Conservation (phyloP, 345 rosid species). For the Eucalyptus sp. region DNA sequence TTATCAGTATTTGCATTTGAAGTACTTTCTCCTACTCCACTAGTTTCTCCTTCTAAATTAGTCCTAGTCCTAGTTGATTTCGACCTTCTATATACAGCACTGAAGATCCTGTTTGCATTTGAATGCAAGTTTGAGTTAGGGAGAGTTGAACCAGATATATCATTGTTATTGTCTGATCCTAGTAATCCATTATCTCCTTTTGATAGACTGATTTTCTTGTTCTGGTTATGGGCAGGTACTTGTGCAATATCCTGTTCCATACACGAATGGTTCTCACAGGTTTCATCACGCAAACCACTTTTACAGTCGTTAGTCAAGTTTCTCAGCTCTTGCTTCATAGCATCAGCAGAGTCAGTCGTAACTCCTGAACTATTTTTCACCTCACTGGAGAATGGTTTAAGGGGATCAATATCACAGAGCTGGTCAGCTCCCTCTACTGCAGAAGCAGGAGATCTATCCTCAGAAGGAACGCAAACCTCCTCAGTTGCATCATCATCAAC, state of each 20-base stretch:
- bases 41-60: constrained; percentile 10
- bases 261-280: constrained; percentile 12
- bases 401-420: background rate
- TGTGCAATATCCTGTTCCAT: constrained; percentile 1
- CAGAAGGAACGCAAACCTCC: constrained; percentile 6
- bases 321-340: constrained; percentile 12
- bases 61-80: constrained; percentile 41
- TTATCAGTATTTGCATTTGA: constrained; percentile 24
- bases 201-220: constrained; percentile 12
- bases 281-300: constrained; percentile 16
- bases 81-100: constrained; percentile 71
- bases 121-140: constrained; percentile 15
- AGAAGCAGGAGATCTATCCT: constrained; percentile 6
- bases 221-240: background rate
- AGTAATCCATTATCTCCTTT: constrained; percentile 8
- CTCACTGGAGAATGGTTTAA: constrained; percentile 3
- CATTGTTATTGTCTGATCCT: constrained; percentile 5
- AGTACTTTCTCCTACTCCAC: constrained; percentile 25
- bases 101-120: constrained; percentile 52
- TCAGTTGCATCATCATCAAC: constrained; percentile 20
- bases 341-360: constrained; percentile 19
- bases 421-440: background rate
- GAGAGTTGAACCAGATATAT: constrained; percentile 3
- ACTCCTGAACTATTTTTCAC: constrained; percentile 24
- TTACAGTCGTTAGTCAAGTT: constrained; percentile 9